Conservation (phyloP, 768 basidiomycete genomes). For the Mrakia blollopis region DNA sequence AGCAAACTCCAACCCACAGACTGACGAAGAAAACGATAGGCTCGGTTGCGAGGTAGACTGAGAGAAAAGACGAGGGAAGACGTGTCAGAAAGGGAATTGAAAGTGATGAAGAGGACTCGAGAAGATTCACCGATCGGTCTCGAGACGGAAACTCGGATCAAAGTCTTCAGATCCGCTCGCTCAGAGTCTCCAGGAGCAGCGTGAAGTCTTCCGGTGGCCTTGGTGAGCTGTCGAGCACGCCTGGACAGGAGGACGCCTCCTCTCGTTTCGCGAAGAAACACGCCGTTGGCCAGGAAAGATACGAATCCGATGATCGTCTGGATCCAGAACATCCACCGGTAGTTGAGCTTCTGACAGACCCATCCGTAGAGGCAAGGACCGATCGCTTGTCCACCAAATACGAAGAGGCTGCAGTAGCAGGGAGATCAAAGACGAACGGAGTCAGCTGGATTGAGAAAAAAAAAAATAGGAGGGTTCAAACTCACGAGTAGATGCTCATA, state of each 20-base stretch:
- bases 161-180: conserved; percentile 34
- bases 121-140: conserved; percentile 39
- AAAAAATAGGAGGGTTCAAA: conserved; percentile 20
- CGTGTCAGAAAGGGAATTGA: neutral
- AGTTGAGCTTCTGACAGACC: conserved; percentile 36
- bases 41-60: conserved; percentile 38
- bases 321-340: conserved; percentile 41
- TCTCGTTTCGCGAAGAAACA: conserved; percentile 41
- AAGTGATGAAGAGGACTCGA: neutral
- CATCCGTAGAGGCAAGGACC: conserved; percentile 37
- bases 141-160: conserved; percentile 39
- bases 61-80: neutral
- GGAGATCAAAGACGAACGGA: neutral
- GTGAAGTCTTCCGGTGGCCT: conserved; percentile 39
- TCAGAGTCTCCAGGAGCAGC: conserved; percentile 39
- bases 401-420: neutral
- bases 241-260: conserved; percentile 40
- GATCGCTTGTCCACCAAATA: conserved; percentile 30
- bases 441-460: neutral
- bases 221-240: conserved; percentile 37
- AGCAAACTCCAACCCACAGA: conserved; percentile 42
- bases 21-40: conserved; percentile 42
- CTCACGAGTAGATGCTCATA: conserved; percentile 42
- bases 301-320: conserved; percentile 36
- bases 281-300: conserved; percentile 34